Percentiles rank a stretch among this genome's conserved stretches.
Evolutionary conservation across 2,329 filamentous ascomycete species (phyloP).

Genomic region (Botryotinia calthae): DNA sequence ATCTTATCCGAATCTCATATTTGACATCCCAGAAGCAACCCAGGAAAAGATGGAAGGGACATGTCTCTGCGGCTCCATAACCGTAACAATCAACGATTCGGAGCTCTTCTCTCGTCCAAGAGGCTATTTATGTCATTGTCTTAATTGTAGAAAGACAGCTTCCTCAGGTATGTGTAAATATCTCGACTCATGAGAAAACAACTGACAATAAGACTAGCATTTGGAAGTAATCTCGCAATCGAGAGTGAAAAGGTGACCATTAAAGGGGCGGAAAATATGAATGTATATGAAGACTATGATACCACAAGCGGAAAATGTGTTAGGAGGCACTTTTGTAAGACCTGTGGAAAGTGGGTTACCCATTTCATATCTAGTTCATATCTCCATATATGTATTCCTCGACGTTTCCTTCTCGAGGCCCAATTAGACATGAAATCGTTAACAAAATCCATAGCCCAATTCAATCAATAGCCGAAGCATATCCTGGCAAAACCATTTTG

Average conservation of each 20-base stretch:
- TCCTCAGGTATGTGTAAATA: background rate
- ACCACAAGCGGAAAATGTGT: conserved; percentile 48
- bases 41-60: conserved; percentile 37
- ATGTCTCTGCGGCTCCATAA: conserved; percentile 48
- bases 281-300: conserved; percentile 44
- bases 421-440: background rate
- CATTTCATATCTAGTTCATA: background rate
- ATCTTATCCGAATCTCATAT: background rate
- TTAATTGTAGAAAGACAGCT: conserved; percentile 40
- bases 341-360: conserved; percentile 45
- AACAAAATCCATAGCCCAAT: conserved; percentile 42
- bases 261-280: conserved; percentile 43
- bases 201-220: background rate
- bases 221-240: conserved; percentile 34
- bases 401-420: too few relatives aligned
- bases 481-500: conserved; percentile 45
- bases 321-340: conserved; percentile 46
- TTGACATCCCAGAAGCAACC: background rate
- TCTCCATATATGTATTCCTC: background rate
- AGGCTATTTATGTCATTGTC: conserved; percentile 51
- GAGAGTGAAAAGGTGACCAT: conserved; percentile 44
- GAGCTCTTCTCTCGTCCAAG: conserved; percentile 46
- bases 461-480: conserved; percentile 43
- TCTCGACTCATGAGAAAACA: background rate
- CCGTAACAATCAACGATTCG: conserved; percentile 47